A percentile compares a stretch with the other conserved stretches of the same genome.
Conservation (phyloP, 768 basidiomycete species). For the Russula foetens region DNA sequence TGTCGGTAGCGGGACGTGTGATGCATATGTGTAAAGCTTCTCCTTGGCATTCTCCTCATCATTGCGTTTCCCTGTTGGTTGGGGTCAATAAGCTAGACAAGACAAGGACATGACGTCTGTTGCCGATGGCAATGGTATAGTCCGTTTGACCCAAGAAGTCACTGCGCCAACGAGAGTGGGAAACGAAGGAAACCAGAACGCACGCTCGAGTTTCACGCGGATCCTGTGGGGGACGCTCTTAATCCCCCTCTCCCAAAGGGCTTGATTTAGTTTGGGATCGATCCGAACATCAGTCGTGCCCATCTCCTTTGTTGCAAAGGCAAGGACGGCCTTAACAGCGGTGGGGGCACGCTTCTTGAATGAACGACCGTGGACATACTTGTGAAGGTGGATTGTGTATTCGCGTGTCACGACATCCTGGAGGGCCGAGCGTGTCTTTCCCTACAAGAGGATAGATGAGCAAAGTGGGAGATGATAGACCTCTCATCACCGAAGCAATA, state of each 20-base stretch:
- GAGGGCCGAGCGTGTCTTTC: constrained; percentile 93
- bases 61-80: constrained; percentile 79
- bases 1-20: constrained; percentile 67
- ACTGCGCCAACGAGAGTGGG: neutral
- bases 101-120: neutral
- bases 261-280: constrained; percentile 96
- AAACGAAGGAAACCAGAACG: constrained; percentile 26
- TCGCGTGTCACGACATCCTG: constrained; percentile 97
- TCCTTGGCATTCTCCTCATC: constrained; percentile 99
- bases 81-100: neutral
- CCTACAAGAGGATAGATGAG: constrained; percentile 20
- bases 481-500: neutral
- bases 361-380: constrained; percentile 81
- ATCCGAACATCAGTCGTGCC: constrained; percentile 90
- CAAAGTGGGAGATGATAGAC: neutral
- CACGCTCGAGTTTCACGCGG: constrained; percentile 90
- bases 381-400: constrained; percentile 98
- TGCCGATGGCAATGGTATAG: neutral
- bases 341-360: constrained; percentile 98
- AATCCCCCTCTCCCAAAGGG: constrained; percentile 88
- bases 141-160: neutral
- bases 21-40: constrained; percentile 91
- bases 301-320: constrained; percentile 92
- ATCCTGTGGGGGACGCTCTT: constrained; percentile 90
- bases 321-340: constrained; percentile 90